These are phyloP conservation scores for Hypoxylon sp. DNA, from an alignment of 2,329 filamentous ascomycete genomes.

Conservation along the genomic window DNA sequence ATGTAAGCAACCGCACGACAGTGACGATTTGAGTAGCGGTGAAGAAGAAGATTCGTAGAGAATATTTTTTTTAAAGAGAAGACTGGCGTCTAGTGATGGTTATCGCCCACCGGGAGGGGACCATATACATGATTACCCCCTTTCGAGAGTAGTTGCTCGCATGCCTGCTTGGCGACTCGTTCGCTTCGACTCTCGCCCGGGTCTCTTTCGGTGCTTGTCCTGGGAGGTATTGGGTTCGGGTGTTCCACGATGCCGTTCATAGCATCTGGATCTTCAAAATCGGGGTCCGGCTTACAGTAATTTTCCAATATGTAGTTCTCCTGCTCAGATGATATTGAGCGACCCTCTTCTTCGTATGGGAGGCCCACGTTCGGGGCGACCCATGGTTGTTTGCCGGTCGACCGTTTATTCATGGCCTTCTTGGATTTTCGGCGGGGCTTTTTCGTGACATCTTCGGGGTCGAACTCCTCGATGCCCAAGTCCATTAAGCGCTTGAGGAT, in stretches of 20 bases:
- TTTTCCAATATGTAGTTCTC: slow-evolving; percentile 54
- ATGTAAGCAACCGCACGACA: slow-evolving; percentile 32
- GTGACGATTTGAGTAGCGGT: slow-evolving; percentile 12
- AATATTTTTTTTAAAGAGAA: slow-evolving; percentile 5
- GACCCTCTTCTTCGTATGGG: slow-evolving; percentile 42
- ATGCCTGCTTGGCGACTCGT: slow-evolving; percentile 58
- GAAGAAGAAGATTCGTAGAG: slow-evolving; percentile 17
- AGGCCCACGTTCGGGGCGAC: slow-evolving; percentile 32
- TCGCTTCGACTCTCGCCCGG: slow-evolving; percentile 53
- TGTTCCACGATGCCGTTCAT: slow-evolving; percentile 47
- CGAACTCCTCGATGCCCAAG: slow-evolving; percentile 62
- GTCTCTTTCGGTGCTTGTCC: slow-evolving; percentile 41
- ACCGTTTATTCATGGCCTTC: slow-evolving; percentile 45
- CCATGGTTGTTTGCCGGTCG: slow-evolving; percentile 43
- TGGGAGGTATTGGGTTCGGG: slow-evolving; percentile 37
- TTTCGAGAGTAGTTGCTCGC: slow-evolving; percentile 54
- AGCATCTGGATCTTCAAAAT: slow-evolving; percentile 41
- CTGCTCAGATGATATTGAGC: slow-evolving; percentile 53
- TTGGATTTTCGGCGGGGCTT: slow-evolving; percentile 62
- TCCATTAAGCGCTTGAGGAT: slow-evolving; percentile 67
- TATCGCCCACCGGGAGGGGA: slow-evolving; percentile 29
- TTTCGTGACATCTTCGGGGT: slow-evolving; percentile 58
- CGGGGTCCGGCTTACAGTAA: slow-evolving; percentile 48
- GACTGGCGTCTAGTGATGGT: slow-evolving; percentile 36
- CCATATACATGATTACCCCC: slow-evolving; percentile 49